Base-by-base conservation (phyloP, 768 basidiomycete species). In the Amanita pseudoporphyria region DNA sequence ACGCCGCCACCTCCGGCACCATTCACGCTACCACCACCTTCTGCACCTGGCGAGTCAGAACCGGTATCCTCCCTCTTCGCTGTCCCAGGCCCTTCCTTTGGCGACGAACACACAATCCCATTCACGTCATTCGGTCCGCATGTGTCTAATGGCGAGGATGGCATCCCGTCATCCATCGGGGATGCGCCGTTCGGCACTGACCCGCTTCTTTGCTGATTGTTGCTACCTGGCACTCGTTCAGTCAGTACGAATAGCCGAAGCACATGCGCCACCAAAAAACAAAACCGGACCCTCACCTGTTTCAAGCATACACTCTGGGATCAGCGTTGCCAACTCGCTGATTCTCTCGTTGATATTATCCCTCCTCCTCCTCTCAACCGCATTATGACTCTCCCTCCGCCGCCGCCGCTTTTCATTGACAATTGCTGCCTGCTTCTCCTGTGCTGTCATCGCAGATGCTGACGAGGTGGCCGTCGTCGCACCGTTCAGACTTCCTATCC, bases 261-360 rank as follows among this genome's bases (percentile, higher is more conserved):
- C 26, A 7, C 26, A 28, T 28, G 7, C 26, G 7, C 26, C 26
- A 28, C 26, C 26, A 28, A 28, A 28, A 28, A 7, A 28, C 26
- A 28, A 42, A 14, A 21, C 16, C 39, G 9, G 21, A 43, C 9
- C 52, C 65, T 35, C 57, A 67, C 69, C 71, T 35, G 53, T 64
- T 59, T 90, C 88, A 35, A 92, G 71, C 66, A 93, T 73, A 58
- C 82, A 83, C 62, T 91, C 91, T 1, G 92, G 92, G 53, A 96
- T 85, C 39, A 96, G 72, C 18, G 84, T 84, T 16, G 92, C 86
- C 1, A 96, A 77, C 63, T 96, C 92, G 33, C 78, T 77, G 57
- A 96, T 96, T 65, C 91, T 89, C 68, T 96, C 92, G 65, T 96
- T 96, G 64, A 96, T 96, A 63, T 93, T 94, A 61, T 96, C 92